phyloP scores from a whole-genome alignment of 2,329 filamentous ascomycete genomes.

The Aspergillus caelatus region DNA sequence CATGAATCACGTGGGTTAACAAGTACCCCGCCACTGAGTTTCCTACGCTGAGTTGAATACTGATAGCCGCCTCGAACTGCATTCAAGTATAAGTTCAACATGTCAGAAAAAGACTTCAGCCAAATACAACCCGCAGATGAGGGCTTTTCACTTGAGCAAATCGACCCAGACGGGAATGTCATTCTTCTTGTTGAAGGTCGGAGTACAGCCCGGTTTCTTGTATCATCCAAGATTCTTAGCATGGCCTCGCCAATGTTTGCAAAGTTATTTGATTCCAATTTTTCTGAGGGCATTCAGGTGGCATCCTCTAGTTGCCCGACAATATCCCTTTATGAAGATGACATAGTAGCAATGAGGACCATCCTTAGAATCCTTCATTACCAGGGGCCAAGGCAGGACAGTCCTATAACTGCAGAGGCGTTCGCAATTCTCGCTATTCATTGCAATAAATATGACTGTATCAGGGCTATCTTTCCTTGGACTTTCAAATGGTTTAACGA shows the following conservation, averaged over 20 bases:
- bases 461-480: conserved; percentile 5
- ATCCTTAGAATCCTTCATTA: conserved; percentile 7
- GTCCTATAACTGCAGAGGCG: not conserved
- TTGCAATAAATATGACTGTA: conserved; percentile 11
- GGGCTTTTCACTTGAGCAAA: not conserved
- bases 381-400: not conserved
- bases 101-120: not conserved
- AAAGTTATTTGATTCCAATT: not conserved
- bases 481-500: conserved; percentile 2
- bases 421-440: conserved; percentile 6
- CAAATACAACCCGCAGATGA: not conserved
- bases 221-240: conserved; percentile 8
- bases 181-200: conserved; percentile 3
- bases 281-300: conserved; percentile 2
- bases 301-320: not conserved
- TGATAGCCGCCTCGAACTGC: not conserved
- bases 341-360: conserved; percentile 5
- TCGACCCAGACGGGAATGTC: conserved; percentile 8
- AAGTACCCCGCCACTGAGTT: too few relatives aligned
- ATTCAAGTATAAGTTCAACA: not conserved
- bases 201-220: conserved; percentile 4
- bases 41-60: too few relatives aligned
- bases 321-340: conserved; percentile 6
- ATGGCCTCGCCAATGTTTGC: conserved; percentile 9
- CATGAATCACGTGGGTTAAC: too few relatives aligned